Base-by-base conservation (phyloP, 371 early-diverging fungal genomes). In the Thermomucor indicae-seudaticae region DNA sequence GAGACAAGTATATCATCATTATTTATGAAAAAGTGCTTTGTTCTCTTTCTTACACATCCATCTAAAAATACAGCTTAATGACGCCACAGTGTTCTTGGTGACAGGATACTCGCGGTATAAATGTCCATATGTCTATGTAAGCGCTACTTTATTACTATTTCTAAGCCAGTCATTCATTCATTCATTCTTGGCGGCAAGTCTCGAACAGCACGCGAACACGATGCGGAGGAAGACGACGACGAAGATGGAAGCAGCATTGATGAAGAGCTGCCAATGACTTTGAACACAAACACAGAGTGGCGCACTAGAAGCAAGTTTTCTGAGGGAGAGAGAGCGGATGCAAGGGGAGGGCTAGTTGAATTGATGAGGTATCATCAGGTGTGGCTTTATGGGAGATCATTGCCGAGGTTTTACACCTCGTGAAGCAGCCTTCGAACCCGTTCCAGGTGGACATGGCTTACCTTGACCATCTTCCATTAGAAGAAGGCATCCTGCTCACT, bases 41-140 rank as follows among this genome's bases (percentile, higher is more conserved):
- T 51, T 14, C 10, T 8, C 42, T 14, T 24, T 28, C 10, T 28
- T 22, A 19, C 25, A 51, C 32, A 17, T 22, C 12, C 31, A 19
- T 27, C 57, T 51, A 29, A 25, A 32, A 2, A 53, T 44, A 16
- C 61, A 79, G 72, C 65, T 65, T 39, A 74, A 81, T 52, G 43
- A 75, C 10, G 47, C 64, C 5, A 76, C 83, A 4, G 75, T 83
- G 11, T 88, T 90, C 47, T 53, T 90, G 28, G 65, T 90, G 29
- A 86, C 90, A 30, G 91, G 88, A 10, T 91, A 91, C 53, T 75
- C 84, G 16, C 75, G 81, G 17, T 91, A 91, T 62, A 79, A 80
- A 48, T 86, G 88, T 49, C 91, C 91, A 20, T 91, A 89, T 48
- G 86, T 91, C 30, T 91, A 90, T 86, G 84, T 85, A 72, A 45